These are phyloP conservation scores for Knoxdaviesia capensis DNA, from an alignment of 2,329 filamentous ascomycete species.

Conservation along the genomic window DNA sequence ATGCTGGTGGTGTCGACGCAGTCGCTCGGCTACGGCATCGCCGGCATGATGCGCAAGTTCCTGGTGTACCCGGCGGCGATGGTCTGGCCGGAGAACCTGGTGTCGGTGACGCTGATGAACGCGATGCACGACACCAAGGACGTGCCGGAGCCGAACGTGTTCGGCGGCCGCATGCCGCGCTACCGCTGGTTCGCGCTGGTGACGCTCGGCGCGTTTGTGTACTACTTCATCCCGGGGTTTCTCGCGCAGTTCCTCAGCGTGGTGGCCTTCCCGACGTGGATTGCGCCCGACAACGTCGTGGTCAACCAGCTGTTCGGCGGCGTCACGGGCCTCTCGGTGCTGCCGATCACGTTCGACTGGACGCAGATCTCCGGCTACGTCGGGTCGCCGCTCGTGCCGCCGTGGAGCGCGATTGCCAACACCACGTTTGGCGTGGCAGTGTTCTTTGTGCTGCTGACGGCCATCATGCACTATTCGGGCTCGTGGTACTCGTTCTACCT, in stretches of 20 bases:
- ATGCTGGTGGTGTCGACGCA: slow-evolving; percentile 48
- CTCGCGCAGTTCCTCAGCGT: slow-evolving; percentile 49
- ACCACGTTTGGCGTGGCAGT: slow-evolving; percentile 45
- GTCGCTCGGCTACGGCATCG: slow-evolving; percentile 48
- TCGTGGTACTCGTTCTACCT: slow-evolving; percentile 44
- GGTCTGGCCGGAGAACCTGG: slow-evolving; percentile 54
- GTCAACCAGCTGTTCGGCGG: slow-evolving; percentile 59
- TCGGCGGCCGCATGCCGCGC: slow-evolving; percentile 45
- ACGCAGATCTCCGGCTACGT: slow-evolving; percentile 50
- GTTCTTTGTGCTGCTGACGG: slow-evolving; percentile 41
- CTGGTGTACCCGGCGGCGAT: slow-evolving; percentile 47
- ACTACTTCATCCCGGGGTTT: slow-evolving; percentile 51
- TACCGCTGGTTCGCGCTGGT: slow-evolving; percentile 44
- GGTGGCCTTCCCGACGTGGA: slow-evolving; percentile 54
- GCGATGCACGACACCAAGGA: slow-evolving; percentile 47
- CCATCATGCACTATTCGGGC: slow-evolving; percentile 43
- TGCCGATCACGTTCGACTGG: slow-evolving; percentile 63
- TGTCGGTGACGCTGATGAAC: slow-evolving; percentile 46
- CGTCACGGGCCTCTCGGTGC: slow-evolving; percentile 41
- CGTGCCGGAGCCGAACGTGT: slow-evolving; percentile 24
- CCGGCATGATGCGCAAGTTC: slow-evolving; percentile 45
- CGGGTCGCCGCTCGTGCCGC: slow-evolving; percentile 47
- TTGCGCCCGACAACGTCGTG: slow-evolving; percentile 44
- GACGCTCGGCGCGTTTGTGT: slow-evolving; percentile 35
- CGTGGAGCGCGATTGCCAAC: slow-evolving; percentile 54